These are phyloP conservation scores for Begonia fuchsioides DNA, from an alignment of 306 rosid species.

Conservation along the genomic window DNA sequence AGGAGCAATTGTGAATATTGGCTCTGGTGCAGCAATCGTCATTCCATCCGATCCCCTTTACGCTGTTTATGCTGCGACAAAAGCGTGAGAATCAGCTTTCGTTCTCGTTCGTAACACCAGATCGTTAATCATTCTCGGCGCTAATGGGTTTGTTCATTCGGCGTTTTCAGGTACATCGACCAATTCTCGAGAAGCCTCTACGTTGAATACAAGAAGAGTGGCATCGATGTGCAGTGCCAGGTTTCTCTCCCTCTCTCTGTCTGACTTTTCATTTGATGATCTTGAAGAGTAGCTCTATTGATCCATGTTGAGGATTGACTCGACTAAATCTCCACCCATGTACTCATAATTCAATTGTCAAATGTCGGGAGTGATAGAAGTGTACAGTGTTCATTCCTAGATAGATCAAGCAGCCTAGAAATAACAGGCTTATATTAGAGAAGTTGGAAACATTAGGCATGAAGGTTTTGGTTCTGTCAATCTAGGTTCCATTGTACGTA, in stretches of 20 bases:
- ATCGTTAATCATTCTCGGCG: no score
- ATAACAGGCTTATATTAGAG: no score
- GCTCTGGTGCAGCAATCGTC: constrained; percentile 85
- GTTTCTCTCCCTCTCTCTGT: constrained; percentile 19
- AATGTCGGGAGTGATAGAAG: no score
- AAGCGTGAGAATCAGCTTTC: constrained; percentile 45
- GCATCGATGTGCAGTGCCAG: constrained; percentile 99
- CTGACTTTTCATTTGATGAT: neutral
- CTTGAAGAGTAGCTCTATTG: no score
- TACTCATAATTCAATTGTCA: no score
- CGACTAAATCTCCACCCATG: no score
- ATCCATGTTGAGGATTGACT: neutral
- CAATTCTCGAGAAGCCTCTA: constrained; percentile 85
- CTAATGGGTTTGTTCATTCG: neutral
- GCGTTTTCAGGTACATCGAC: constrained; percentile 61
- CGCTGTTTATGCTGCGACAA: constrained; percentile 89
- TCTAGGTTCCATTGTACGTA: constrained; percentile 83
- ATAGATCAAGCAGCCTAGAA: no score
- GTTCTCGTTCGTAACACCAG: no score
- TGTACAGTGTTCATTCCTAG: no score
- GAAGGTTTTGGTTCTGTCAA: neutral
- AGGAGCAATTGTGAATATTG: constrained; percentile 89
- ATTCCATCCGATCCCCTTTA: constrained; percentile 94
- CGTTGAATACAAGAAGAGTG: constrained; percentile 90
- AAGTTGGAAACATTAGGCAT: no score